These are phyloP conservation scores for Diaporthe helianthi DNA, from an alignment of 2,329 filamentous ascomycete genomes.

Conservation along the genomic window DNA sequence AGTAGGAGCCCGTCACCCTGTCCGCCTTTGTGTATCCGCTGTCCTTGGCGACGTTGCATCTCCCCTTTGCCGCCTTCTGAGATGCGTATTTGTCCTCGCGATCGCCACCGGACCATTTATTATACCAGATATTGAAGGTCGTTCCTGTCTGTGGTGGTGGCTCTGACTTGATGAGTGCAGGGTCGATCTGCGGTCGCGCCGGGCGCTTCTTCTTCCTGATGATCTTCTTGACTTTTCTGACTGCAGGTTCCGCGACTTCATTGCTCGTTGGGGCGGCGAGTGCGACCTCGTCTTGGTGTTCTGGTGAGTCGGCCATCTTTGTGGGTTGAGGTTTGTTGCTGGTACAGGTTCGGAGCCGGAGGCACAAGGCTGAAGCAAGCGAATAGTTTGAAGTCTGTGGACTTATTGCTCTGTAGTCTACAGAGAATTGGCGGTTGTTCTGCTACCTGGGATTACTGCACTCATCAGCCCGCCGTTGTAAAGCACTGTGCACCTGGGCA, in stretches of 20 bases:
- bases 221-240: slow-evolving; percentile 84
- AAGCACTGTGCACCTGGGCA: no score
- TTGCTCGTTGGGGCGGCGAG: slow-evolving; percentile 34
- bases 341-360: background rate
- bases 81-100: slow-evolving; percentile 89
- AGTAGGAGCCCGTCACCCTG: slow-evolving; percentile 79
- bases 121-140: slow-evolving; percentile 99
- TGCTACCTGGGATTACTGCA: no score
- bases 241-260: slow-evolving; percentile 48
- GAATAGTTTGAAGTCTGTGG: background rate
- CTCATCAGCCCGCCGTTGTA: background rate
- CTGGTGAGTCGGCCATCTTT: slow-evolving; percentile 39
- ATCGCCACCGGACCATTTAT: slow-evolving; percentile 97
- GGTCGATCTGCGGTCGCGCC: slow-evolving; percentile 89
- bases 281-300: slow-evolving; percentile 42
- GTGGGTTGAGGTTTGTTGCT: background rate
- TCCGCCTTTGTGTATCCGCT: slow-evolving; percentile 82
- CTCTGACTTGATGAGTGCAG: slow-evolving; percentile 80
- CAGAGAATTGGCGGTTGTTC: no score
- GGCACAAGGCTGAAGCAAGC: slow-evolving; percentile 19
- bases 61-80: slow-evolving; percentile 80
- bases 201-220: slow-evolving; percentile 90
- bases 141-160: slow-evolving; percentile 92
- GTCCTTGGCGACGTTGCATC: slow-evolving; percentile 86
- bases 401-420: no score